Percentiles rank a stretch among this genome's conserved stretches.
These are phyloP conservation scores for Metschnikowia santaceciliae DNA, from an alignment of 805 yeast genomes.

Conservation along the genomic window DNA sequence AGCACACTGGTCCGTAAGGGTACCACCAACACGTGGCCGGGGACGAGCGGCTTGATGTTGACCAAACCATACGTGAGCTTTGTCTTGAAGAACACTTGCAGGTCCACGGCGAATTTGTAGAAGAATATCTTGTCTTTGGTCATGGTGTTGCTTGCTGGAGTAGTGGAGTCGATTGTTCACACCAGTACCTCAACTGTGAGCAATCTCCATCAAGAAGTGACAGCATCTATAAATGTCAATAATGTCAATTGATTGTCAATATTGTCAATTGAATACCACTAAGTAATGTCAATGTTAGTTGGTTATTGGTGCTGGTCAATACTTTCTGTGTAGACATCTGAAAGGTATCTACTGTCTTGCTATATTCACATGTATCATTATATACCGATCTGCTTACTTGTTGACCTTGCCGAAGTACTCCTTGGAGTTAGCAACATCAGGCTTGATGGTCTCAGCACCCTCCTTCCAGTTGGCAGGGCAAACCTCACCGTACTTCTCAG, in stretches of 20 bases:
- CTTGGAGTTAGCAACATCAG: conserved; percentile 19
- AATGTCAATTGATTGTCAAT: too few species aligned
- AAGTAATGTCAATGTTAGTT: too few species aligned
- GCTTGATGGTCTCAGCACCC: conserved; percentile 87
- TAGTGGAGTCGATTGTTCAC: too few species aligned
- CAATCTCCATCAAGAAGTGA: too few species aligned
- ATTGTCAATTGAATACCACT: too few species aligned
- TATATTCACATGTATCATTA: background rate
- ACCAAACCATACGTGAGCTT: conserved; percentile 78
- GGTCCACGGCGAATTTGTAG: conserved; percentile 50
- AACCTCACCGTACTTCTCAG: conserved; percentile 98
- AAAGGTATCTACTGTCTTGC: background rate
- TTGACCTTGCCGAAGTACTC: conserved; percentile 45
- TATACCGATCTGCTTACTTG: conserved; percentile 22
- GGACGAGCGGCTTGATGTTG: conserved; percentile 85
- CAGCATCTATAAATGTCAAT: too few species aligned
- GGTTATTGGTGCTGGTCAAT: too few species aligned
- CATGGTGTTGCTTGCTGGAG: background rate
- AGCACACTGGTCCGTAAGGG: conserved; percentile 65
- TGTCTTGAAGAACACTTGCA: conserved; percentile 58
- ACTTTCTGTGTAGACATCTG: too few species aligned
- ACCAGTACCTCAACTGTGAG: too few species aligned
- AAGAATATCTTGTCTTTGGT: conserved; percentile 35
- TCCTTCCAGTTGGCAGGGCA: conserved; percentile 98
- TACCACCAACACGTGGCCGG: conserved; percentile 86